Base-by-base conservation (phyloP, 2,329 filamentous ascomycete genomes). In the Didymosphaeria variabile region DNA sequence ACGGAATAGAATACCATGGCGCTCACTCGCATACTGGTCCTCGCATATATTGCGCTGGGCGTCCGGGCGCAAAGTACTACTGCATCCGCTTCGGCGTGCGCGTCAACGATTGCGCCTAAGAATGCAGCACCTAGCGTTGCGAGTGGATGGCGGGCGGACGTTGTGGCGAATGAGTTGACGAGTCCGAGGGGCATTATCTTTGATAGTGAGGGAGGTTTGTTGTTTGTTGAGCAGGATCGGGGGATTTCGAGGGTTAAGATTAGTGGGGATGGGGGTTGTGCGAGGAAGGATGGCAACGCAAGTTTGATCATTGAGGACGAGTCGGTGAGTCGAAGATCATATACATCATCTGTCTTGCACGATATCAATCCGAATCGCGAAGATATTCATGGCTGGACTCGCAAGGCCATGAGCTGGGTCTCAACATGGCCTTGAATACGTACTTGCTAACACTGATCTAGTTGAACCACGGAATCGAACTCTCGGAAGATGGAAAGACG, bases 401-500 rank as follows among this genome's bases (percentile, higher is more conserved):
- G 2, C n/a, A n/a, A n/a, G n/a, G n/a, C n/a, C n/a, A n/a, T n/a
- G n/a, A n/a, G n/a, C n/a, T n/a, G n/a, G n/a, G n/a, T n/a, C n/a
- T n/a, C n/a, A n/a, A 29, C 26, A 29, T 29, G 6, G 26, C 26
- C 26, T 29, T 29, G 26, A 29, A 5, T 6, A 29, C 6, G 26
- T 6, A 29, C 26, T 2, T 29, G 44, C 53, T 56, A 31, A 55
- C 36, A 17, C 26, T 62, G 19, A 45, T 44, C 21, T 58, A 79
- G 71, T 67, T 84, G 32, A 87, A 86, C 62, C 84, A 86, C 67
- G 84, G 84, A 32, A 81, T 86, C 50, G 80, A 79, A 21, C 67
- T 85, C 17, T 83, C 82, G 13, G 58, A 69, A n/a, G 80, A 85
- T 74, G 83, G 84, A 17, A 78, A 66, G 13, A 84, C 80, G 3